Percentiles rank a stretch among this genome's conserved stretches.
These are phyloP conservation scores for Arabis alpina DNA, from an alignment of 345 rosid species.

Conservation along the genomic window DNA sequence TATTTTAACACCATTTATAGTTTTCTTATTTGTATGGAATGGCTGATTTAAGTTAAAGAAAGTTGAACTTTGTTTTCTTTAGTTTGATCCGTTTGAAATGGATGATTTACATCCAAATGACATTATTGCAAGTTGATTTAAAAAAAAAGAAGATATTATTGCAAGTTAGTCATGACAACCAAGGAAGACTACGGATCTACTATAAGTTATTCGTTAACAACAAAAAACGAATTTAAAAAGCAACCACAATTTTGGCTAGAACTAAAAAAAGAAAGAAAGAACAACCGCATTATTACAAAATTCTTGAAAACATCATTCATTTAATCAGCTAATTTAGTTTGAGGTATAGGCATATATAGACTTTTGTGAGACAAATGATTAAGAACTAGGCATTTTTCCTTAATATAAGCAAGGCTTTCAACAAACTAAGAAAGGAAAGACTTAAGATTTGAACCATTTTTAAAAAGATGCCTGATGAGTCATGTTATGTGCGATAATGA, in stretches of 20 bases:
- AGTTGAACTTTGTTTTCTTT: too few relatives aligned
- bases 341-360: background rate
- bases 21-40: too few relatives aligned
- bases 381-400: background rate
- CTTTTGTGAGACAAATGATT: conserved; percentile 23
- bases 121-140: too few relatives aligned
- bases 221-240: background rate
- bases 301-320: background rate
- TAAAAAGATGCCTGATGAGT: conserved; percentile 7
- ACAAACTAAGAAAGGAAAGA: background rate
- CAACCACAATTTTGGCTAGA: conserved; percentile 3
- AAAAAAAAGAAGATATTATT: too few relatives aligned
- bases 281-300: background rate
- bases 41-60: too few relatives aligned
- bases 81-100: too few relatives aligned
- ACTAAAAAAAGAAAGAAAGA: background rate
- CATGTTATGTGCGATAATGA: conserved; percentile 2
- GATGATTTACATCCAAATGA: too few relatives aligned
- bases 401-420: conserved; percentile 21
- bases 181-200: too few relatives aligned
- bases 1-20: too few relatives aligned
- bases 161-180: too few relatives aligned
- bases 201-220: too few relatives aligned
- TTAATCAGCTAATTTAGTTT: background rate
- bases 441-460: background rate